Evolutionary conservation across 805 yeast species (phyloP), one percentile per base, ranked within the genome.

Genomic region (Yarrowia sp.): DNA sequence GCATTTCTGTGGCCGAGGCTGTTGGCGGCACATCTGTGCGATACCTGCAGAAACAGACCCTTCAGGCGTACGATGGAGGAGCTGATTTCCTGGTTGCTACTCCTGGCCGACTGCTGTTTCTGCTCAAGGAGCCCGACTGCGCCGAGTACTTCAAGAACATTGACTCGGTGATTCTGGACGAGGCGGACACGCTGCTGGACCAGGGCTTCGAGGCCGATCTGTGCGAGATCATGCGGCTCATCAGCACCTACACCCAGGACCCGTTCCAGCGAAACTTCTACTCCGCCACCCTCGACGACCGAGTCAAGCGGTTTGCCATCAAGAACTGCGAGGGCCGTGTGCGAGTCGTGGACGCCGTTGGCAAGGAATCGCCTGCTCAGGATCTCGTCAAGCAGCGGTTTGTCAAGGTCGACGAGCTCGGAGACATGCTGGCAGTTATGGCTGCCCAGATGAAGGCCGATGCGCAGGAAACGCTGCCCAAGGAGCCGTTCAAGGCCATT

Each of bases 141-240:
- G 77, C 78, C 24, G 76, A 78, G 10, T 78, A 82, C 46, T 87
- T 92, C 76, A 75, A 77, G 46, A 77, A 80, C 66, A 80, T 93
- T 68, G 83, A 83, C 69, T 85, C 87, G 73, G 82, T 90, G 70
- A 88, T 92, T 46, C 85, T 91, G 70, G 98, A 93, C 77, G 98
- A 93, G 80, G 97, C 97, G 44, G 98, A 93, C 79, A 85, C 95
- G 73, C 79, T 93, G 64, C 82, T 93, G 69, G 95, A 89, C 76
- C 87, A 86, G 70, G 96, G 96, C 17, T 93, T 94, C 76, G 87
- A 85, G 73, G 85, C 83, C 46, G 89, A 86, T 70, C 81, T 93
- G 69, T 82, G 83, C 68, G 79, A 81, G 33, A 87, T 92, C 68
- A 84, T 89, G 52, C 78, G 79, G 13, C 76, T 73, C 44, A 78